These are phyloP conservation scores for Pythium grandisporangium DNA, from an alignment of 352 stramenopile genomes.

Conservation along the genomic window DNA sequence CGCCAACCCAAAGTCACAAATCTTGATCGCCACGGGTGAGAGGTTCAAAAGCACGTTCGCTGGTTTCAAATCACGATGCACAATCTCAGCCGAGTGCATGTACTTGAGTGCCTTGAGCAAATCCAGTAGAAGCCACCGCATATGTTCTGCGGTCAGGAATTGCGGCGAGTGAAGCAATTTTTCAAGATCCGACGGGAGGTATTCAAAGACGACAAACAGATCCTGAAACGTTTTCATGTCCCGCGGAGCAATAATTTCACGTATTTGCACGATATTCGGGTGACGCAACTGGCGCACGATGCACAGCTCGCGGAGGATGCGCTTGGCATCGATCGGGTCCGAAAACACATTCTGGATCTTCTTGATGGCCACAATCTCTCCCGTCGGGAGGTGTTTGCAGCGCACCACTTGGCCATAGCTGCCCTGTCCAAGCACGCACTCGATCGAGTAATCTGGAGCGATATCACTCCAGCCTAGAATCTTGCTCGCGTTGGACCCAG, in stretches of 20 bases:
- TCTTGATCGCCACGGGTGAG: constrained; percentile 81
- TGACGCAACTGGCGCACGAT: constrained; percentile 79
- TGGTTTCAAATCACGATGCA: constrained; percentile 84
- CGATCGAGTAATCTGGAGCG: constrained; percentile 75
- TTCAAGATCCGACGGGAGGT: constrained; percentile 74
- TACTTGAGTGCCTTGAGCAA: constrained; percentile 86
- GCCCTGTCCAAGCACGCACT: constrained; percentile 76
- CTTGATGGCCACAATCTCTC: constrained; percentile 84
- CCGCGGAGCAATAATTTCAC: constrained; percentile 74
- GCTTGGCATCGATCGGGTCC: constrained; percentile 81
- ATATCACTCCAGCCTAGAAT: constrained; percentile 80
- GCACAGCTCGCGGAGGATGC: constrained; percentile 75
- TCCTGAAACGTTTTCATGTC: constrained; percentile 73
- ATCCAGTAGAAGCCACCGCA: constrained; percentile 80
- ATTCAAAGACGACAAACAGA: constrained; percentile 83
- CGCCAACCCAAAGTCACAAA: constrained; percentile 80
- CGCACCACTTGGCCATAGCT: constrained; percentile 83
- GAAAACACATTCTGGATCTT: constrained; percentile 87
- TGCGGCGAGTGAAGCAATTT: constrained; percentile 82
- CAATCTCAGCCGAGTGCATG: constrained; percentile 85
- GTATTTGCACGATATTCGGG: constrained; percentile 84
- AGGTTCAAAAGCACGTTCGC: constrained; percentile 84
- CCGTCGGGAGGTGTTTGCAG: constrained; percentile 82
- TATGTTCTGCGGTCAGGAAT: constrained; percentile 75
- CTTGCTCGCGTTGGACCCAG: constrained; percentile 50